phyloP scores from a whole-genome alignment of 148 eudicot species.

The Rhododendron ferrugineum region DNA sequence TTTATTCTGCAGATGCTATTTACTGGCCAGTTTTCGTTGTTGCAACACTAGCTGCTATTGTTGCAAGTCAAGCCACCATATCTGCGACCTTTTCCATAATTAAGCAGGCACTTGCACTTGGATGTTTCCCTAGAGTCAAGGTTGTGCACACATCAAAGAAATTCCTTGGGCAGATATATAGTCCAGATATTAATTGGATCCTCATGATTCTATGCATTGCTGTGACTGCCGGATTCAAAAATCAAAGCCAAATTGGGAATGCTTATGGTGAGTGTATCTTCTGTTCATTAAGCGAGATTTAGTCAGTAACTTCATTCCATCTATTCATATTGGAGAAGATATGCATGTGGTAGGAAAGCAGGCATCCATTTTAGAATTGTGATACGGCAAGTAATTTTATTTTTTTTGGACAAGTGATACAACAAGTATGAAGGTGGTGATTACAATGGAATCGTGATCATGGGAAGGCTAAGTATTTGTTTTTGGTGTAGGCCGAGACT shows the following conservation, averaged over 20 bases:
- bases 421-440: neutral
- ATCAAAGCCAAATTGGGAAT: slow-evolving; percentile 73
- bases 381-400: neutral
- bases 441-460: neutral
- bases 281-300: neutral
- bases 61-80: slow-evolving; percentile 97
- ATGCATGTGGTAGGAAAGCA: neutral
- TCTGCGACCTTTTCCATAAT: slow-evolving; percentile 95
- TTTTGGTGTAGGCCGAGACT: neutral
- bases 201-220: slow-evolving; percentile 74
- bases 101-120: slow-evolving; percentile 91
- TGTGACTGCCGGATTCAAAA: slow-evolving; percentile 65
- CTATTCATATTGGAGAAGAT: neutral
- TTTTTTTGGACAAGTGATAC: no score
- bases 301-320: neutral
- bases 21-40: slow-evolving; percentile 78
- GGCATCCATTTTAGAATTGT: neutral
- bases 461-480: neutral
- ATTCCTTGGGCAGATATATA: slow-evolving; percentile 68
- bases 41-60: slow-evolving; percentile 87
- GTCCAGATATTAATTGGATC: slow-evolving; percentile 82
- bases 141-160: slow-evolving; percentile 93
- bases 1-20: neutral
- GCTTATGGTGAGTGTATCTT: slow-evolving; percentile 23
- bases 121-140: slow-evolving; percentile 97